Evolutionary conservation across 2,329 filamentous ascomycete genomes (phyloP).

Genomic region (Pestalotiopsis sp.): DNA sequence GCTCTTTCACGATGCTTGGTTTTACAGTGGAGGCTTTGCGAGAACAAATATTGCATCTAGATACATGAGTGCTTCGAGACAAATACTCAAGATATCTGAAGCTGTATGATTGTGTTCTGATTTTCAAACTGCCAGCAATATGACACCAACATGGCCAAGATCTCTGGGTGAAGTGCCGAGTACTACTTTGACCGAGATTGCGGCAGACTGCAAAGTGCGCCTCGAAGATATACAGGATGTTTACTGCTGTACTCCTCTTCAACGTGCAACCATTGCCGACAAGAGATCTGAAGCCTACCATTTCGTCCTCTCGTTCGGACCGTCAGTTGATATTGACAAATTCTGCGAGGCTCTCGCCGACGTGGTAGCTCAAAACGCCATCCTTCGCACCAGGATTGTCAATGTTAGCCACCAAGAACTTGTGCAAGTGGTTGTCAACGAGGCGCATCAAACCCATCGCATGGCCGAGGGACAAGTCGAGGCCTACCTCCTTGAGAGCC

Average conservation of each 20-base stretch:
- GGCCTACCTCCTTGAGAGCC: not conserved
- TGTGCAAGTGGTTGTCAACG: constrained; percentile 15
- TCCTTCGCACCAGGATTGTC: constrained; percentile 20
- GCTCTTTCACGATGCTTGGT: too few species aligned
- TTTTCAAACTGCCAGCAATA: not conserved
- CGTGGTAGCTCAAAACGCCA: constrained; percentile 15
- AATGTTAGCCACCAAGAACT: constrained; percentile 12
- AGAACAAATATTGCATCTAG: too few species aligned
- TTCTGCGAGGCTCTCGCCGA: constrained; percentile 16
- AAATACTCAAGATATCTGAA: not conserved
- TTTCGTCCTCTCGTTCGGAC: constrained; percentile 6
- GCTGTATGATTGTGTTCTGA: not conserved
- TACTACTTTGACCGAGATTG: constrained; percentile 6
- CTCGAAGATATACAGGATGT: constrained; percentile 15
- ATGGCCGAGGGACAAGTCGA: constrained; percentile 3
- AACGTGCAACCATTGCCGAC: constrained; percentile 16
- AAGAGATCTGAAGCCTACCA: constrained; percentile 11
- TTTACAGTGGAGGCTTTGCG: too few species aligned
- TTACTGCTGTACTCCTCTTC: constrained; percentile 20
- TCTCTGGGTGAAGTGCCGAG: not conserved
- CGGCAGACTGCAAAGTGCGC: constrained; percentile 14
- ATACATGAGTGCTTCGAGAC: not conserved
- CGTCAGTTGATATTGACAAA: constrained; percentile 11
- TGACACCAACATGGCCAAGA: not conserved
- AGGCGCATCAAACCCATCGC: not conserved